These are phyloP conservation scores for Bullera alba DNA, from an alignment of 768 basidiomycete genomes.

Conservation along the genomic window DNA sequence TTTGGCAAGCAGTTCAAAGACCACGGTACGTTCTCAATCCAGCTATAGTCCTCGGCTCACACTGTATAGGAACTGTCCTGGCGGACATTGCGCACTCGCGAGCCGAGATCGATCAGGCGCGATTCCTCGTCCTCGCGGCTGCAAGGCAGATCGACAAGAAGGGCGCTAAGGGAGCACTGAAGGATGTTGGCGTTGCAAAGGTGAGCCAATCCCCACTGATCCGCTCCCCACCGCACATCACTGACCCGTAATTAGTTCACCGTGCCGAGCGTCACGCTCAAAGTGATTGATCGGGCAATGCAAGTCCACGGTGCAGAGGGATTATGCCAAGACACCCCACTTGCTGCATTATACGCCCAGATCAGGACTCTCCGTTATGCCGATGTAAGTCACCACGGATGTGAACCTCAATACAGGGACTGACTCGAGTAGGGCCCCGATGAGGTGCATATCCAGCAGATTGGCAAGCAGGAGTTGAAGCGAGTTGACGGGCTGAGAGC, in stretches of 20 bases:
- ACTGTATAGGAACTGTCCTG: constrained; percentile 65
- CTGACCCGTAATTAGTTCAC: constrained; percentile 60
- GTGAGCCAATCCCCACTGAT: constrained; percentile 49
- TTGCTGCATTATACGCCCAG: constrained; percentile 70
- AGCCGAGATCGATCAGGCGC: constrained; percentile 82
- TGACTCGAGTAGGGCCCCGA: constrained; percentile 39
- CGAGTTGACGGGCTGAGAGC: constrained; percentile 57
- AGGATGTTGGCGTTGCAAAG: constrained; percentile 97
- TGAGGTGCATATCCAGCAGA: constrained; percentile 89
- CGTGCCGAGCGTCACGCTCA: constrained; percentile 81
- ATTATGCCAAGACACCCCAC: constrained; percentile 75
- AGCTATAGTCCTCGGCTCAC: not conserved
- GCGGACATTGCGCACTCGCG: constrained; percentile 85
- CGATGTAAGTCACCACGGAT: constrained; percentile 37
- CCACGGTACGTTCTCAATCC: constrained; percentile 58
- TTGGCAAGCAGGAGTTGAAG: constrained; percentile 80
- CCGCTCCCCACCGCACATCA: not conserved
- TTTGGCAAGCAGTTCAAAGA: constrained; percentile 88
- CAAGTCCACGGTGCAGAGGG: constrained; percentile 97
- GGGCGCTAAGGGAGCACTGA: constrained; percentile 87
- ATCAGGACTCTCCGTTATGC: constrained; percentile 71
- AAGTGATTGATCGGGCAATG: constrained; percentile 88
- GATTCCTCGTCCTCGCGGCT: constrained; percentile 84
- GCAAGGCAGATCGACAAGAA: constrained; percentile 86
- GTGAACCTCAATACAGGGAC: not conserved